These are phyloP conservation scores for Trichoderma citrinoviride DNA, from an alignment of 2,329 filamentous ascomycete genomes.

Conservation along the genomic window DNA sequence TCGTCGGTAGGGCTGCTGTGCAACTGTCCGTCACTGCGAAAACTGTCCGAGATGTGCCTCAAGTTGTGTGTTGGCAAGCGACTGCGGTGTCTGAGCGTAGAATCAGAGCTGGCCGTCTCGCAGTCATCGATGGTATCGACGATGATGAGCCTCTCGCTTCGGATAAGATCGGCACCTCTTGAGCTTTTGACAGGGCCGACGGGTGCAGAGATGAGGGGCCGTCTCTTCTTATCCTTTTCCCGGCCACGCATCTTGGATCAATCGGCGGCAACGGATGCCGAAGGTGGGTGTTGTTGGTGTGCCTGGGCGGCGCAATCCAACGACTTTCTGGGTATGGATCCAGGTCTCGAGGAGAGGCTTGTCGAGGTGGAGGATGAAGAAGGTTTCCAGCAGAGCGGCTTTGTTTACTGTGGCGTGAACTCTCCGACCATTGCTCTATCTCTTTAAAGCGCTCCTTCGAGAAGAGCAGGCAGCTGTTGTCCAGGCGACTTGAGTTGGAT, in stretches of 20 bases:
- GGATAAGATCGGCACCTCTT: slow-evolving; percentile 36
- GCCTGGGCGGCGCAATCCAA: background rate
- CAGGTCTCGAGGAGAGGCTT: too few species aligned
- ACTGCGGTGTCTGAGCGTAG: slow-evolving; percentile 16
- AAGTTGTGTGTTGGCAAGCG: slow-evolving; percentile 23
- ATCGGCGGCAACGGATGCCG: background rate
- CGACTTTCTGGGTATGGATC: background rate
- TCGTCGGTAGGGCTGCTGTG: slow-evolving; percentile 33
- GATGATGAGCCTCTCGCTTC: slow-evolving; percentile 37
- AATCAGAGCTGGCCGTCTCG: slow-evolving; percentile 24
- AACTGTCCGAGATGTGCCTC: slow-evolving; percentile 35
- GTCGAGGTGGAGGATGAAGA: background rate
- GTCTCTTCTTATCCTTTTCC: slow-evolving; percentile 27
- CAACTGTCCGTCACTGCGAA: slow-evolving; percentile 28
- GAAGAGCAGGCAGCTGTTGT: background rate
- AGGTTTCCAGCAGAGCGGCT: background rate
- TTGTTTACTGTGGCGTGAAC: background rate
- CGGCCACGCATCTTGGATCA: slow-evolving; percentile 14
- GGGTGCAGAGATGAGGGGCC: slow-evolving; percentile 37
- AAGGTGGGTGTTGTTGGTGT: background rate
- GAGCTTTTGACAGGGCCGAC: slow-evolving; percentile 40
- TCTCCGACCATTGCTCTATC: background rate
- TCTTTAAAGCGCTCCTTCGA: background rate
- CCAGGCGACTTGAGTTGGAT: background rate
- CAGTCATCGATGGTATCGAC: slow-evolving; percentile 40